A percentile compares a stretch with the other conserved stretches of the same genome.
These are phyloP conservation scores for Ceratocystis ficicola DNA, from an alignment of 2,329 filamentous ascomycete genomes.

Conservation along the genomic window DNA sequence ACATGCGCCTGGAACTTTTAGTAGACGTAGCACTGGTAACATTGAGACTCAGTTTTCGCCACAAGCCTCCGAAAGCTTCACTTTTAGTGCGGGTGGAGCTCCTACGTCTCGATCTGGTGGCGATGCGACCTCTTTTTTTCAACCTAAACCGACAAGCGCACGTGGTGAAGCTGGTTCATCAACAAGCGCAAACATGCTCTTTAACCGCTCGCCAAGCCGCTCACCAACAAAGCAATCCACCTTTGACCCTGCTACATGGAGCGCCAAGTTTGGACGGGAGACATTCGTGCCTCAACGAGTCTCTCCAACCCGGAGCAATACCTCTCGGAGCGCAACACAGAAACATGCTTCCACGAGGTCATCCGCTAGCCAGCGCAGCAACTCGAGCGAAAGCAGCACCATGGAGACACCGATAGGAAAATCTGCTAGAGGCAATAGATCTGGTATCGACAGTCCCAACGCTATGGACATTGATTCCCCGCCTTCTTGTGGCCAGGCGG, in stretches of 20 bases:
- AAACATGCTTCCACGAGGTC: constrained; percentile 9
- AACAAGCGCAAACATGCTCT: constrained; percentile 3
- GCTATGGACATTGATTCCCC: constrained; percentile 56
- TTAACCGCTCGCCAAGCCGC: neutral
- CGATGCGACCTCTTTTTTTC: constrained; percentile 11
- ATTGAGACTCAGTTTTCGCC: constrained; percentile 47
- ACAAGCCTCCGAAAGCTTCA: constrained; percentile 15
- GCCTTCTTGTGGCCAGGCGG: constrained; percentile 24
- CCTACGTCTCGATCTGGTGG: neutral
- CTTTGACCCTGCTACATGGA: constrained; percentile 45
- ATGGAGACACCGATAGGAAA: neutral
- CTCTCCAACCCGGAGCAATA: constrained; percentile 19
- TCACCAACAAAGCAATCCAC: constrained; percentile 15
- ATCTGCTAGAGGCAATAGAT: neutral
- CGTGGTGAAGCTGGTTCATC: constrained; percentile 6
- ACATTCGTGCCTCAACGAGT: constrained; percentile 37
- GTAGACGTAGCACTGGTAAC: constrained; percentile 43
- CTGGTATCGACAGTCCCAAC: constrained; percentile 38
- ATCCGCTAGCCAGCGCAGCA: constrained; percentile 11
- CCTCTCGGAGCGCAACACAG: constrained; percentile 12
- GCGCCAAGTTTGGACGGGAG: constrained; percentile 41
- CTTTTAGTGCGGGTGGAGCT: constrained; percentile 22
- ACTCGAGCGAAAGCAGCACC: constrained; percentile 6
- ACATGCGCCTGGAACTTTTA: constrained; percentile 28
- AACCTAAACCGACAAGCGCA: constrained; percentile 12